Base-by-base conservation (phyloP, 805 yeast species). In the Citeromyces matritensis region DNA sequence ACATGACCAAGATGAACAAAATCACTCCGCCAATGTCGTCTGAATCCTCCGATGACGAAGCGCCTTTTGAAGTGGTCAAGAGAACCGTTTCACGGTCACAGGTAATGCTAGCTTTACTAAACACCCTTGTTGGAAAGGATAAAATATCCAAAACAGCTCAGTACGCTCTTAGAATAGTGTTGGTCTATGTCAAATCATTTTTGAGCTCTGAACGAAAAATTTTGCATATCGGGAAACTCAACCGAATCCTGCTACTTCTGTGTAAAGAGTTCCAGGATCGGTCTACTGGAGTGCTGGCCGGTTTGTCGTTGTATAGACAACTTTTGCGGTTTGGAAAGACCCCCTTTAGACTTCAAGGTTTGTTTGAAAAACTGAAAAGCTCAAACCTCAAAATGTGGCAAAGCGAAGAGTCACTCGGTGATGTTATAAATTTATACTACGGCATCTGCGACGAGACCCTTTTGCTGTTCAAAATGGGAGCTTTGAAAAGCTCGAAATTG, bases 241-340 rank as follows among this genome's bases (percentile, higher is more conserved):
- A 47, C 27, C 30, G 43, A 9, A 24, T 46, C 12, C 30, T 41
- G 27, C 52, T 61, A 3, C 42, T 64, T 6, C 37, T 58, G 5
- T 51, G 63, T 31, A 55, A 60, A 3, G 45, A 57, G n/a, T 58
- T 65, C 34, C 49, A 56, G 29, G 42, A 50, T 19, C 58, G 58
- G 41, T 55, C 59, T 14, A 45, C 49, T 15, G 73, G 62, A n/a
- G 51, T 59, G 36, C 66, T 63, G 8, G 50, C 47, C 24, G 69
- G 64, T 36, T 56, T 68, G 32, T 66, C 64, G 32, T 51, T 65
- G 8, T 79, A 73, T 48, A 65, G 91, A 49, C 83, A 75, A 44
- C 61, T 73, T 33, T 51, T 78, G 40, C 61, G 88, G 41, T 76
- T 76, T 37, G 88, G 86, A 26, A 69, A 73, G 29, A 61, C 79